These are phyloP conservation scores for Alloteropsis semialata DNA, from an alignment of 176 grass and related monocot genomes.

Conservation along the genomic window DNA sequence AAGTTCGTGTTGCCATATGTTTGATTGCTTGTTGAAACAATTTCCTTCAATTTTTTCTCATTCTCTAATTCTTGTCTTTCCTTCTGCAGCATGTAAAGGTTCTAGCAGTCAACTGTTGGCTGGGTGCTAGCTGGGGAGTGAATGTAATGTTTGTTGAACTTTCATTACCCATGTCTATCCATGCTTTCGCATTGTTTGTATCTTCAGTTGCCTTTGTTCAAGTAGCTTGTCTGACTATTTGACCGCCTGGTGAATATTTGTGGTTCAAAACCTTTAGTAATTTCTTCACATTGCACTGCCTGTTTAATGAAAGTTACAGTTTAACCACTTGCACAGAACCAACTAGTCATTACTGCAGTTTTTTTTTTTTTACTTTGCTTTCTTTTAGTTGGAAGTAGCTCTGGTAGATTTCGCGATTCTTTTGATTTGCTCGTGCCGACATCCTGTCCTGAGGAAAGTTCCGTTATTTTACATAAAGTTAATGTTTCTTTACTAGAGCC, in stretches of 20 bases:
- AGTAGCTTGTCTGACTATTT: conserved; percentile 15
- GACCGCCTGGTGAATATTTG: conserved; percentile 34
- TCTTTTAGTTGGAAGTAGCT: conserved; percentile 14
- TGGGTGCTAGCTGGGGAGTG: conserved; percentile 37
- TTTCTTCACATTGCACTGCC: not conserved
- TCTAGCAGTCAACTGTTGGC: conserved; percentile 40
- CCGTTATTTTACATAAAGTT: not conserved
- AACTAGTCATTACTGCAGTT: not conserved
- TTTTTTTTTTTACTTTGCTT: not conserved
- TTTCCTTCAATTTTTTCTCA: not conserved
- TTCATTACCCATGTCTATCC: conserved; percentile 2
- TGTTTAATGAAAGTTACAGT: conserved; percentile 32
- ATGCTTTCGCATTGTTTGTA: conserved; percentile 28
- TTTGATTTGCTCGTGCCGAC: not conserved
- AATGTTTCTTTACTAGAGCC: not conserved
- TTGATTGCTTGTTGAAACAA: not conserved
- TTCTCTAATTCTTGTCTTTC: conserved; percentile 31
- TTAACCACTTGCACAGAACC: conserved; percentile 16
- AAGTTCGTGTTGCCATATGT: not conserved
- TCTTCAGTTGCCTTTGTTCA: conserved; percentile 8
- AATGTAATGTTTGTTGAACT: conserved; percentile 24
- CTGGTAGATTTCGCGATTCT: not conserved
- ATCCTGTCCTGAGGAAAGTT: not conserved
- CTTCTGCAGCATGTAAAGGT: conserved; percentile 42
- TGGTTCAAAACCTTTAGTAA: conserved; percentile 19